Conservation (phyloP, 164 flowering plant species). For the Magnolia kwangsiensis region DNA sequence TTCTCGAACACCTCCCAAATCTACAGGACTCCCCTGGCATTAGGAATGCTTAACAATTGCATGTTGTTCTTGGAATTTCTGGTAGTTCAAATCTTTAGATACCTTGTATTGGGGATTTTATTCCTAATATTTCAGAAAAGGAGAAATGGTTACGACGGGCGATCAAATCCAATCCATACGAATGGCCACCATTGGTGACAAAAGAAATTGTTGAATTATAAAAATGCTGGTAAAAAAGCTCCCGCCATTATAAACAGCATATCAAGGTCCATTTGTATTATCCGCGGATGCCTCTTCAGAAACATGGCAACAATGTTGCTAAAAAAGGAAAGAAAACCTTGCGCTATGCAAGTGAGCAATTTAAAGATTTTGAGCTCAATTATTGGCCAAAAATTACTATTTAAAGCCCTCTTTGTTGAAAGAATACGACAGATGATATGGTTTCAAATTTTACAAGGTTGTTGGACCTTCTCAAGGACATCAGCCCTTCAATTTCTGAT, state of each 20-base stretch:
- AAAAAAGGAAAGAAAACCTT: background rate
- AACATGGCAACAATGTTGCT: background rate
- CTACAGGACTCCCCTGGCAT: no score
- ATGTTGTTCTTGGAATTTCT: no score
- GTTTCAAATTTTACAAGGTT: no score
- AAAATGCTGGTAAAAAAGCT: background rate
- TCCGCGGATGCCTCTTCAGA: background rate
- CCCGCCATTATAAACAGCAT: background rate
- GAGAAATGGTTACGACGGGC: background rate
- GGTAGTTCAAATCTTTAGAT: no score
- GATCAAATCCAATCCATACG: background rate
- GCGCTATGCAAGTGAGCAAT: background rate
- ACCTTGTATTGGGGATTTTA: background rate
- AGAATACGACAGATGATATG: no score
- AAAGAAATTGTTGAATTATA: background rate
- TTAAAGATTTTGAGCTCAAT: background rate
- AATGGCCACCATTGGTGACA: background rate
- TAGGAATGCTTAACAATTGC: no score
- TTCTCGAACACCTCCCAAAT: no score
- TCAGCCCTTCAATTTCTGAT: no score
- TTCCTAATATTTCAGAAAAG: background rate
- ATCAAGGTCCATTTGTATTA: background rate
- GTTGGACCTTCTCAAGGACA: no score
- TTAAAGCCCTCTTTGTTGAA: no score
- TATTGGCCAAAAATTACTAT: background rate